phyloP scores from a whole-genome alignment of 2,329 filamentous ascomycete genomes.

The Colletotrichum sp. region DNA sequence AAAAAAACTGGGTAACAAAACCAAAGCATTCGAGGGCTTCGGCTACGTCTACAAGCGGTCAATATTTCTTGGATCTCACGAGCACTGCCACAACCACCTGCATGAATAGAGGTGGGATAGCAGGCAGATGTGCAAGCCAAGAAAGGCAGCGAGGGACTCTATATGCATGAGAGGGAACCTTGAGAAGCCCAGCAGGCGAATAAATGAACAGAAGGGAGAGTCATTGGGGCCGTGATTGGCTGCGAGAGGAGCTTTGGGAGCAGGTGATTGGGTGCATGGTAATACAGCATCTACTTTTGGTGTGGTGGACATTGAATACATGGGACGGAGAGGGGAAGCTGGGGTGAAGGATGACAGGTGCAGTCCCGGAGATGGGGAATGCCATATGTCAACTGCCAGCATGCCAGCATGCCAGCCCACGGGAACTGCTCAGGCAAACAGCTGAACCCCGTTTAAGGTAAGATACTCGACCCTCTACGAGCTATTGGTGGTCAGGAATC shows the following conservation, averaged over 20 bases:
- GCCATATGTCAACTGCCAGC: neutral
- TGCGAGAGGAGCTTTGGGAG: neutral
- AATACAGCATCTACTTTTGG: neutral
- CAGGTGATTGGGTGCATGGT: constrained; percentile 11
- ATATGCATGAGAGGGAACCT: neutral
- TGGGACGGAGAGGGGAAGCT: constrained; percentile 12
- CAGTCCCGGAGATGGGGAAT: constrained; percentile 1
- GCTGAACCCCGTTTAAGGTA: neutral
- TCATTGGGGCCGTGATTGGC: neutral
- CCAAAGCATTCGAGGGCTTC: neutral
- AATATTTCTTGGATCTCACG: neutral
- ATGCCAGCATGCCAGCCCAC: neutral
- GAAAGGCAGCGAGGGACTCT: neutral
- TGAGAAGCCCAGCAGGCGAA: neutral
- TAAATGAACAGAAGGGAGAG: constrained; percentile 2
- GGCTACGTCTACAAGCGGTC: neutral
- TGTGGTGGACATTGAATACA: neutral
- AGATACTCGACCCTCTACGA: neutral
- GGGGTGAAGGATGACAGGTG: neutral
- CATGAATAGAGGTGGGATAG: constrained; percentile 3
- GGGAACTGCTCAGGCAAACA: neutral
- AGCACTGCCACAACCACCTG: constrained; percentile 12
- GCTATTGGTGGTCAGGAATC: neutral
- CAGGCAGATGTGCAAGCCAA: neutral
- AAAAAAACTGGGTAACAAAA: too few relatives aligned